phyloP scores from a whole-genome alignment of 352 stramenopile species.

The Phytopythium chamaehyphon region DNA sequence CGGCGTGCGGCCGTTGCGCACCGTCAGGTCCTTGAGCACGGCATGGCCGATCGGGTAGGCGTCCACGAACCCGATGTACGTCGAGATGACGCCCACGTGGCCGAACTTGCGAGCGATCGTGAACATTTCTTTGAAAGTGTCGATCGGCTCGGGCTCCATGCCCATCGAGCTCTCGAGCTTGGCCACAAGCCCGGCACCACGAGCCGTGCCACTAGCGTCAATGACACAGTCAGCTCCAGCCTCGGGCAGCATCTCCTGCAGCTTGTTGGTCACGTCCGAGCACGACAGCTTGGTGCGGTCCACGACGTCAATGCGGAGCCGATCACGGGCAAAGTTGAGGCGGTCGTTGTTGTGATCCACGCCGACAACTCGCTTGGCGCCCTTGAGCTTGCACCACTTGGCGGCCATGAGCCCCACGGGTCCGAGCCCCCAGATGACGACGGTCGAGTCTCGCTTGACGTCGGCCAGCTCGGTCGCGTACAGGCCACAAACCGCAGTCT shows the following conservation, averaged over 20 bases:
- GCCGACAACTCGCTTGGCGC: constrained; percentile 53
- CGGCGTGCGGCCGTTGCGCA: constrained; percentile 41
- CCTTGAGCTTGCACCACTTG: constrained; percentile 62
- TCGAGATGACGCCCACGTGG: constrained; percentile 45
- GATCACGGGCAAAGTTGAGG: constrained; percentile 48
- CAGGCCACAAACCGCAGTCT: constrained; percentile 52
- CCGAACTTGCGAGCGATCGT: constrained; percentile 56
- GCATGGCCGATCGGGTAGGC: constrained; percentile 54
- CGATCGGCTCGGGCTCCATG: constrained; percentile 39
- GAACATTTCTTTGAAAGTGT: constrained; percentile 58
- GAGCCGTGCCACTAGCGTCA: constrained; percentile 37
- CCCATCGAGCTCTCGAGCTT: constrained; percentile 49
- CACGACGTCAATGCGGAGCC: constrained; percentile 60
- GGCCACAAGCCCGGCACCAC: constrained; percentile 31
- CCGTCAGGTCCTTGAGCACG: constrained; percentile 56
- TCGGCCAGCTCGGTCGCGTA: constrained; percentile 57
- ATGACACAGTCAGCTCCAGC: constrained; percentile 53
- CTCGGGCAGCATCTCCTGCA: constrained; percentile 44
- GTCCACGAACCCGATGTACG: constrained; percentile 40
- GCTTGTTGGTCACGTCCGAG: constrained; percentile 40
- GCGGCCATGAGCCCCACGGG: constrained; percentile 51
- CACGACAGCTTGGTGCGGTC: constrained; percentile 44
- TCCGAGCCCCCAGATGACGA: constrained; percentile 70
- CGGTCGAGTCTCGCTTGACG: constrained; percentile 36
- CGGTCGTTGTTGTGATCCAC: constrained; percentile 48